Conservation (phyloP, 2,329 filamentous ascomycete species). For the Fusarium brevicatenulatum region DNA sequence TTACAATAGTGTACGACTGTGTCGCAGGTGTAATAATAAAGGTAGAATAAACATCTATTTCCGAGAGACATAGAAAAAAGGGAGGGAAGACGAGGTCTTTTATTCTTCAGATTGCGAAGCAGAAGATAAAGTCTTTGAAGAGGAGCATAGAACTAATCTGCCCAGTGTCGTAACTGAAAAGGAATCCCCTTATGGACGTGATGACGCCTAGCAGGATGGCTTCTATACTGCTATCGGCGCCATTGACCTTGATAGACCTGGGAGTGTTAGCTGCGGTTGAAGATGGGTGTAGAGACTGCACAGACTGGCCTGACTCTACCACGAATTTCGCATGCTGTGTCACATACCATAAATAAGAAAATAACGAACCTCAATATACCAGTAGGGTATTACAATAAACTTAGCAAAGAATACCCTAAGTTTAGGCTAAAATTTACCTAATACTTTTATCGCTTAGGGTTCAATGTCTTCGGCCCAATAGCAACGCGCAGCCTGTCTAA, state of each 20-base stretch:
- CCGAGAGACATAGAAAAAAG: background rate
- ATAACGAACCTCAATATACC: too few relatives aligned
- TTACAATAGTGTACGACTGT: conserved; percentile 17
- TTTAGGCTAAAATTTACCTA: too few relatives aligned
- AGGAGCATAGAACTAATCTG: conserved; percentile 64
- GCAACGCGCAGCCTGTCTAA: too few relatives aligned
- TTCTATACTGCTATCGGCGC: conserved; percentile 55
- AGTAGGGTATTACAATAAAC: too few relatives aligned
- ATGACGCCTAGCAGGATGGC: conserved; percentile 58
- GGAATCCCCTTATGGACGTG: conserved; percentile 68
- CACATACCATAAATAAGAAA: conserved; percentile 7
- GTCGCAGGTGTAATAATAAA: conserved; percentile 11
- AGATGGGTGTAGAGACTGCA: conserved; percentile 34
- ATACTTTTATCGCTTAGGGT: too few relatives aligned
- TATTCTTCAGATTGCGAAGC: conserved; percentile 58
- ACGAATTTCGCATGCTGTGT: conserved; percentile 4
- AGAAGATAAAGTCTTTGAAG: conserved; percentile 63
- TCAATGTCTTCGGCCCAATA: too few relatives aligned
- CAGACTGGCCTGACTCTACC: conserved; percentile 15
- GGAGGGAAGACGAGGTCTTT: conserved; percentile 32
- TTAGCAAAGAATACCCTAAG: too few relatives aligned
- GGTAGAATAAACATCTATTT: conserved; percentile 20
- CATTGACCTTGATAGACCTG: conserved; percentile 56
- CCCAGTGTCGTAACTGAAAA: conserved; percentile 72
- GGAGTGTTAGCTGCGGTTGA: background rate